Percentiles rank a stretch among this genome's conserved stretches.
Evolutionary conservation across 176 grass and related monocot species (phyloP).

Genomic region (Carex cristatella): DNA sequence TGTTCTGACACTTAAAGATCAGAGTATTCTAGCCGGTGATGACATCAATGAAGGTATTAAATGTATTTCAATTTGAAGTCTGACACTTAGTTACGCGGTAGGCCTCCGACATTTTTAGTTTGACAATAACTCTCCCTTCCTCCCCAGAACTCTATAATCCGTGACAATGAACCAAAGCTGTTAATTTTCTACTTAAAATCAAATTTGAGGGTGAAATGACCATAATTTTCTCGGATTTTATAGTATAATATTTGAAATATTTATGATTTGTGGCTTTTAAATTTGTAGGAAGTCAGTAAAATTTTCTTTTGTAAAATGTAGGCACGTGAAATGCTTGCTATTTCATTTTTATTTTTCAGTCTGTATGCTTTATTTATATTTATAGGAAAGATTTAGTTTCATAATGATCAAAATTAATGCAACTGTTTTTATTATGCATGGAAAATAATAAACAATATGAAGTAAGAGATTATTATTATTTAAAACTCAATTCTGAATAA

Average conservation of each 20-base stretch:
- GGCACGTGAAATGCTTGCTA: background rate
- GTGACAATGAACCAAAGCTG: background rate
- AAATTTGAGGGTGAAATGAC: background rate
- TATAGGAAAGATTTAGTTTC: background rate
- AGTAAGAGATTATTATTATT: background rate
- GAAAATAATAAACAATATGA: background rate
- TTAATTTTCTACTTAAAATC: background rate
- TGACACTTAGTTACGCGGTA: background rate
- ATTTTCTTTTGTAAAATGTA: background rate
- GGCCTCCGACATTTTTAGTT: background rate
- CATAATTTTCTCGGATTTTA: background rate
- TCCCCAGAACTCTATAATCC: background rate
- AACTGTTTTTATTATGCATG: background rate
- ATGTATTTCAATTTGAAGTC: background rate
- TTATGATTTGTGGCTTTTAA: background rate
- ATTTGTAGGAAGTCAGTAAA: background rate
- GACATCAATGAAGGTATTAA: conserved; percentile 79
- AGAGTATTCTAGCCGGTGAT: conserved; percentile 70
- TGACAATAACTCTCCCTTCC: background rate
- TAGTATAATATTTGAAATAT: background rate
- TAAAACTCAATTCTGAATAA: background rate
- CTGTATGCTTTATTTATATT: background rate
- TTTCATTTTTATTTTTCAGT: background rate
- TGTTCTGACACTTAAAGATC: conserved; percentile 94
- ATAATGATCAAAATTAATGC: background rate